Conservation (phyloP, 306 rosid genomes). For the Cotoneaster glaucophyllus region DNA sequence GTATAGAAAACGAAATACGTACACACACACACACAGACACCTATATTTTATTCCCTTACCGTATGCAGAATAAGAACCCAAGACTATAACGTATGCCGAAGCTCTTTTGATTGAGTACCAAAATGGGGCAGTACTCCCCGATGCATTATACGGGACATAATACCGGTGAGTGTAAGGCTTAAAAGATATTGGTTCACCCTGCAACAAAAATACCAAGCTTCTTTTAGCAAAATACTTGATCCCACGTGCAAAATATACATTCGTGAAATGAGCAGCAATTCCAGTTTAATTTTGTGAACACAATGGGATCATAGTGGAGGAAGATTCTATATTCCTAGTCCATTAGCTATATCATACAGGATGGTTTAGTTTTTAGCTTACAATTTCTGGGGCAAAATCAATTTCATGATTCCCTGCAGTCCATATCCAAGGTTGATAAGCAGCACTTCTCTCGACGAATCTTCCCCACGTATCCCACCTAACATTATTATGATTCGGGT, state of each 20-base stretch:
- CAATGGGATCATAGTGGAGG: background rate
- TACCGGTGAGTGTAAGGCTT: slow-evolving; percentile 54
- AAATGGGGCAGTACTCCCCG: slow-evolving; percentile 33
- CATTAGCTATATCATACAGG: background rate
- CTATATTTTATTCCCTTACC: slow-evolving; percentile 26
- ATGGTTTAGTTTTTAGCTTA: slow-evolving; percentile 12
- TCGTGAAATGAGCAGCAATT: background rate
- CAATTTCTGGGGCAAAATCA: slow-evolving; percentile 64
- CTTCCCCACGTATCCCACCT: slow-evolving; percentile 95
- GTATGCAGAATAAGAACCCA: slow-evolving; percentile 63
- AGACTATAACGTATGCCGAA: slow-evolving; percentile 60
- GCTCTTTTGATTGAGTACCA: slow-evolving; percentile 74
- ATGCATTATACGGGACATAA: slow-evolving; percentile 37
- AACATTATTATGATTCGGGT: slow-evolving; percentile 57
- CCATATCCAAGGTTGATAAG: slow-evolving; percentile 99
- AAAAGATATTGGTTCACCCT: slow-evolving; percentile 61
- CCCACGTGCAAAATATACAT: background rate
- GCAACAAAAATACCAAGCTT: slow-evolving; percentile 11
- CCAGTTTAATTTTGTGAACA: background rate
- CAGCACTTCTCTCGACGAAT: slow-evolving; percentile 67
- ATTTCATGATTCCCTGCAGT: slow-evolving; percentile 88
- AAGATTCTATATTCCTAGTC: background rate
- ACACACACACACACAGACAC: too few species aligned
- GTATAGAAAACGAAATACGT: background rate
- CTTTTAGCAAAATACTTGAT: background rate